Evolutionary conservation across 140 eudicot species (phyloP).

Genomic region (Erigeron philadelphicus): DNA sequence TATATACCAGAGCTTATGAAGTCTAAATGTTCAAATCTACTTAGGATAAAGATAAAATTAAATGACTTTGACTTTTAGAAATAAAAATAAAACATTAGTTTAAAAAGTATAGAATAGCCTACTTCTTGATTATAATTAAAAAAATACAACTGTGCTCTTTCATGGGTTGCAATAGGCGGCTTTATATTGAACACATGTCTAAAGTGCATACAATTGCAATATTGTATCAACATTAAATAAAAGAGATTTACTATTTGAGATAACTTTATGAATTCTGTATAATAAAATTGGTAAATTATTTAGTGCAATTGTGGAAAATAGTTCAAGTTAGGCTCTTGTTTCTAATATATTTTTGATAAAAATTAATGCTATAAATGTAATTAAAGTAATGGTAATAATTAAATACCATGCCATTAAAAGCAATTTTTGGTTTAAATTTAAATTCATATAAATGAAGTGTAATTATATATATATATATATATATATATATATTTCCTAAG

Average conservation of each 20-base stretch:
- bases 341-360: background rate
- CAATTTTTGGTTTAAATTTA: background rate
- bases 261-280: too few relatives aligned
- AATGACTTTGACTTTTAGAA: background rate
- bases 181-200: conserved; percentile 1
- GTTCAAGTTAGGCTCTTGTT: background rate
- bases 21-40: background rate
- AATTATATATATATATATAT: too few relatives aligned
- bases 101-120: too few relatives aligned
- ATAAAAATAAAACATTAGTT: too few relatives aligned
- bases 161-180: conserved; percentile 24
- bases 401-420: background rate
- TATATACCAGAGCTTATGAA: conserved; percentile 15
- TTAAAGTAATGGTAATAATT: background rate
- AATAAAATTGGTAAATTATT: background rate
- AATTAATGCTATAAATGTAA: background rate
- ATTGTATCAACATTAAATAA: too few relatives aligned
- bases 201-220: background rate
- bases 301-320: background rate
- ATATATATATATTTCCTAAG: too few relatives aligned
- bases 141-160: conserved; percentile 4
- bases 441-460: too few relatives aligned
- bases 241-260: background rate
- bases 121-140: background rate
- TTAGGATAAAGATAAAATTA: background rate